Conservation (phyloP, 345 rosid species). For the Lepidium africanum region DNA sequence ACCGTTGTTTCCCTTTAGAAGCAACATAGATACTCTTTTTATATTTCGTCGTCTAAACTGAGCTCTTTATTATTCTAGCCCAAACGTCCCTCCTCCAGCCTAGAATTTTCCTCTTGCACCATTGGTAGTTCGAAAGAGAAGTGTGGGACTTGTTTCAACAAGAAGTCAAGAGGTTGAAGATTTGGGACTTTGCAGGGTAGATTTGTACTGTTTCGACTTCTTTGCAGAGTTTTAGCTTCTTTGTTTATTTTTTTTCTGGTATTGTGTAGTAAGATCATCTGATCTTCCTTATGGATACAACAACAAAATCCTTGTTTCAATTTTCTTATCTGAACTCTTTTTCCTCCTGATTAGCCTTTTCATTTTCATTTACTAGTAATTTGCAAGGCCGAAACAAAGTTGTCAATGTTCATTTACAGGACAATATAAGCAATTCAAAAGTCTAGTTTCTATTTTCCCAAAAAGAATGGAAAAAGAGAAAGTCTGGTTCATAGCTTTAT, state of each 20-base stretch:
- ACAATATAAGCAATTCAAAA: neutral
- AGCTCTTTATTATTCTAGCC: neutral
- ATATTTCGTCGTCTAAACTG: neutral
- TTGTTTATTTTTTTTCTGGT: neutral
- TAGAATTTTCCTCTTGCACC: neutral
- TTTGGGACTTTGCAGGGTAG: neutral
- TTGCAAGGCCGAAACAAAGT: neutral
- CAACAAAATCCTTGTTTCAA: neutral
- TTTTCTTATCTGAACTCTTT: neutral
- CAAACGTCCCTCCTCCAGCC: neutral
- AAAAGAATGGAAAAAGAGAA: too few species aligned
- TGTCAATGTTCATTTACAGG: neutral
- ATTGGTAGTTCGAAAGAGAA: neutral
- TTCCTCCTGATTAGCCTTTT: neutral
- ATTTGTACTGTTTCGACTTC: neutral
- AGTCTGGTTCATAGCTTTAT: neutral
- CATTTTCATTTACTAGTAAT: neutral
- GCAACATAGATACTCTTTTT: neutral
- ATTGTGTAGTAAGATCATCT: neutral
- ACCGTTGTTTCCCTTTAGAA: neutral
- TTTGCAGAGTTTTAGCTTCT: neutral
- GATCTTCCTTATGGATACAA: neutral
- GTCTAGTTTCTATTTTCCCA: neutral
- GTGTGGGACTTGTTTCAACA: neutral
- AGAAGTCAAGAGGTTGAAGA: slow-evolving; percentile 9